A percentile compares a stretch with the other conserved stretches of the same genome.
phyloP scores from a whole-genome alignment of 176 grass and related monocot genomes.

The Triticum urartu region DNA sequence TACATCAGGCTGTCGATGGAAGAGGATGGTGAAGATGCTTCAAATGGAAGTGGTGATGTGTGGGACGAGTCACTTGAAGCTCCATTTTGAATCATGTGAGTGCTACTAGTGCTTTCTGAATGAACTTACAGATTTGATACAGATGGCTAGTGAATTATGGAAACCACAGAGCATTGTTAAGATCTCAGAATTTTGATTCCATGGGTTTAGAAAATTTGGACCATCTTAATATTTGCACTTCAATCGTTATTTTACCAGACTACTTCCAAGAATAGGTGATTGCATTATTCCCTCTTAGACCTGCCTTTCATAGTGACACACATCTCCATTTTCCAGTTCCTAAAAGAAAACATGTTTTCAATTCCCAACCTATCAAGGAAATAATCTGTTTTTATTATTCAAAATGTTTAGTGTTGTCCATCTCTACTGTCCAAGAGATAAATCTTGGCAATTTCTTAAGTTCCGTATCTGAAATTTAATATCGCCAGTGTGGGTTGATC shows the following conservation, averaged over 20 bases:
- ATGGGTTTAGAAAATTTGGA: background rate
- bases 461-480: background rate
- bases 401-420: background rate
- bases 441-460: background rate
- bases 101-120: constrained; percentile 13
- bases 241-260: background rate
- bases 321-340: background rate
- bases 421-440: background rate
- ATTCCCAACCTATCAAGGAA: background rate
- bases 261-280: background rate
- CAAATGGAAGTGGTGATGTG: constrained; percentile 98
- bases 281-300: background rate
- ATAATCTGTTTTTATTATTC: background rate
- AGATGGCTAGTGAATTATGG: constrained; percentile 2
- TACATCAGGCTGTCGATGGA: constrained; percentile 99
- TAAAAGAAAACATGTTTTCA: background rate
- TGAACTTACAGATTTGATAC: background rate
- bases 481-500: background rate
- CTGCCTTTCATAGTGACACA: background rate
- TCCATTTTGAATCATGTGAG: constrained; percentile 85
- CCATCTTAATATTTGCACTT: background rate
- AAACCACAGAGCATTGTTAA: background rate
- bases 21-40: constrained; percentile 99
- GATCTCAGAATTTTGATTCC: background rate
- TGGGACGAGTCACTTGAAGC: constrained; percentile 98